Evolutionary conservation across 768 basidiomycete genomes (phyloP), one percentile per base, ranked within the genome.

Genomic region (Termitomyces sp.): DNA sequence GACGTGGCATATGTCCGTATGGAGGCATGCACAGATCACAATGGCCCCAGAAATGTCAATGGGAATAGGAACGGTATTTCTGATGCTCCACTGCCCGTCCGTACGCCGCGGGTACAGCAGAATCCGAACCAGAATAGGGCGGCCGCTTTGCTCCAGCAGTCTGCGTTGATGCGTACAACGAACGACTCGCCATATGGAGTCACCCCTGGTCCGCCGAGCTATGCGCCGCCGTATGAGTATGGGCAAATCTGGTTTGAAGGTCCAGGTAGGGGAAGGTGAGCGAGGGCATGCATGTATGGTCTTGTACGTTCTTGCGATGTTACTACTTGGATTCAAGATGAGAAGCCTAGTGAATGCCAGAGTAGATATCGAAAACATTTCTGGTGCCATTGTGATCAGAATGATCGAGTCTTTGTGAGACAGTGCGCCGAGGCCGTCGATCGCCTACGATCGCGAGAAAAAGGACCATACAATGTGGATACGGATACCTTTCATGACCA

Each of bases 201-300:
- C 7, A 66, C 68, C 6, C 69, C 69, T 51, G 69, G 69, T 0
- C 68, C 69, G n/a, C 69, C 70, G 7, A 67, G 62, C 13, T 69
- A 58, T 52, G 57, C 57, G 45, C 35, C 57, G 16, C 32, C 22
- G 12, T 51, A 58, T 36, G 57, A 38, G 22, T 55, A 61, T 22
- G 54, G 57, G 12, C 28, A 58, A 6, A 53, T 54, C 3, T 53
- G 49, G 57, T 54, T 48, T 6, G 43, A 57, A 6, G 52, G 26
- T 43, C 40, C 32, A 1, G 44, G 43, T 14, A 38, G 47, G 6
- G 2, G 30, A 30, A 43, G 45, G 10, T 48, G 36, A 58, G 20
- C 52, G 13, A 51, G 16, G 35, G 9, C 9, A 12, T 18, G 6
- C 6, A 1, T 51, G 30, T 36, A 6, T 6, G 13, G 7, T 36